These are phyloP conservation scores for Schoenoplectus triqueter DNA, from an alignment of 202 grass and related monocot genomes.

Conservation along the genomic window DNA sequence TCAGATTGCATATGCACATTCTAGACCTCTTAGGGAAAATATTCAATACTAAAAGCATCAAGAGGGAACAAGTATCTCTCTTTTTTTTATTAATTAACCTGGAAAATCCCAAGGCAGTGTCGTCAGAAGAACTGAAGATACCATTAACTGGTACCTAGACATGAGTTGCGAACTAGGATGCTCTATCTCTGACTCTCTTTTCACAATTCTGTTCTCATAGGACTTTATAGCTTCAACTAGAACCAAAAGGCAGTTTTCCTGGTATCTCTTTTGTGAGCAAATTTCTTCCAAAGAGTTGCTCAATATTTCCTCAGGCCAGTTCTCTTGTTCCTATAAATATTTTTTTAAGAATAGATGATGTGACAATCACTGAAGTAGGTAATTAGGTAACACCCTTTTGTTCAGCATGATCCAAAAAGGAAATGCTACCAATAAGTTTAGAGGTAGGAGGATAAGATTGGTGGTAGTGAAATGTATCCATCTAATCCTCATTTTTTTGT, in stretches of 20 bases:
- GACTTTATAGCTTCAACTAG: constrained; percentile 67
- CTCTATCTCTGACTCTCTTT: constrained; percentile 47
- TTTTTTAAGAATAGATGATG: constrained; percentile 16
- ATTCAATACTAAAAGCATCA: constrained; percentile 22
- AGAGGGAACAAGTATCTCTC: constrained; percentile 5
- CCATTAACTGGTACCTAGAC: constrained; percentile 88
- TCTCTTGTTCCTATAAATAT: constrained; percentile 56
- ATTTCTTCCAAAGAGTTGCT: constrained; percentile 80
- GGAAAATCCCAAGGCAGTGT: constrained; percentile 86
- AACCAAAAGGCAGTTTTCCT: constrained; percentile 82
- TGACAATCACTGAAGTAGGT: background rate
- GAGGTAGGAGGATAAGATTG: background rate
- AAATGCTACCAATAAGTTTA: background rate
- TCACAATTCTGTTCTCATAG: constrained; percentile 49
- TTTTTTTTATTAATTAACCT: constrained; percentile 44
- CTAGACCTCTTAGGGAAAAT: background rate
- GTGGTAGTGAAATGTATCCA: too few species aligned
- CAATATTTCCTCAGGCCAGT: constrained; percentile 81
- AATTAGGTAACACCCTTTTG: constrained; percentile 2
- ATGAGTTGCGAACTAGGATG: constrained; percentile 67
- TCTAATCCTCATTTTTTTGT: too few species aligned
- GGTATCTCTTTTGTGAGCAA: constrained; percentile 81
- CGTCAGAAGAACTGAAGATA: constrained; percentile 90
- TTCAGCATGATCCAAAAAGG: constrained; percentile 28
- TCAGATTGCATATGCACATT: constrained; percentile 10